Percentiles rank a stretch among this genome's conserved stretches.
Evolutionary conservation across 306 rosid species (phyloP).

Genomic region (Castanea sativa): DNA sequence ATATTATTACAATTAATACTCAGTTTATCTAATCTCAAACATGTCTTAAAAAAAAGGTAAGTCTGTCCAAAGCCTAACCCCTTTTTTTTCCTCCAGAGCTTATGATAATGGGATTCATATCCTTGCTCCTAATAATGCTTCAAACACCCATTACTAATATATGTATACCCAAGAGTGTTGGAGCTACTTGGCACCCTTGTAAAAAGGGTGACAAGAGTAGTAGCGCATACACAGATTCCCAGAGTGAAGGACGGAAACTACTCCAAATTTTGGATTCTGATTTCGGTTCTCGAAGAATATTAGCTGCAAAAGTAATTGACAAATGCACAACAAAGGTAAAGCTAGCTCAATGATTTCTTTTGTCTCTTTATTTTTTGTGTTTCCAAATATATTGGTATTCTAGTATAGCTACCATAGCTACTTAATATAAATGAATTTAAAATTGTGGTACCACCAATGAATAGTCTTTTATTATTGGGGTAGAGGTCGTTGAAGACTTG

Average conservation of each 20-base stretch:
- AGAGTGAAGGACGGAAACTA: constrained; percentile 20
- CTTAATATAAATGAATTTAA: no score
- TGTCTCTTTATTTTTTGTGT: neutral
- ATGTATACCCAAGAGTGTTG: constrained; percentile 34
- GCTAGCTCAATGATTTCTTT: neutral
- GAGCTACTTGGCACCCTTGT: constrained; percentile 50
- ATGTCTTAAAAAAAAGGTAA: neutral
- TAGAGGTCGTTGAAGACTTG: no score
- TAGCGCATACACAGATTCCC: neutral
- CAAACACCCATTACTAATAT: constrained; percentile 26
- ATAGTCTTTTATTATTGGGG: no score
- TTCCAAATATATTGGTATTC: neutral
- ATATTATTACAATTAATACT: no score
- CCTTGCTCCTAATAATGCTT: constrained; percentile 41
- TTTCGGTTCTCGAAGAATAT: constrained; percentile 29
- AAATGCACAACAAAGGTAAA: constrained; percentile 17
- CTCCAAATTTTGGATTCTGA: constrained; percentile 19
- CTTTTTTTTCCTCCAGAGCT: constrained; percentile 33
- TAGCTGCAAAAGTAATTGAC: constrained; percentile 33
- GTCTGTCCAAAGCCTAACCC: constrained; percentile 17
- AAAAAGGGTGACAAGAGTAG: neutral
- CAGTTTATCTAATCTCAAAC: neutral
- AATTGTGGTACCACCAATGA: no score
- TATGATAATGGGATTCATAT: constrained; percentile 57
- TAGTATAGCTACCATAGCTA: neutral